Evolutionary conservation across 495 filamentous ascomycete species (phyloP).

Genomic region (Beverwykella pulmonaria): DNA sequence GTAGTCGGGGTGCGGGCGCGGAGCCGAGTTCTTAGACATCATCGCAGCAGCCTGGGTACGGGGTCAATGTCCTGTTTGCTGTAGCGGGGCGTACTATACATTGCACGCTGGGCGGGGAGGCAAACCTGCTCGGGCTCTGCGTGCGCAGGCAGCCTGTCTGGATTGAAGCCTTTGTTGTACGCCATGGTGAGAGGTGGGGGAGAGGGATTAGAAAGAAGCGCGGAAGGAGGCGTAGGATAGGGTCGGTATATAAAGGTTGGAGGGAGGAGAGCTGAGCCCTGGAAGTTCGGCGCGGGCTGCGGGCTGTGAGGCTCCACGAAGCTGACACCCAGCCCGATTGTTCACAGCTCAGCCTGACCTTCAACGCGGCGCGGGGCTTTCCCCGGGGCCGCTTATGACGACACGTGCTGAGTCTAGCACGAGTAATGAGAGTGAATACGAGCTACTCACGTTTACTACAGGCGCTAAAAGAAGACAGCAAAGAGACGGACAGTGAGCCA

Average conservation of each 20-base stretch:
- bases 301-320: constrained; percentile 2
- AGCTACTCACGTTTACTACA: too few species aligned
- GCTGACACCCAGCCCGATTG: constrained; percentile 2
- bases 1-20: constrained; percentile 42
- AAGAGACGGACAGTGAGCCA: too few species aligned
- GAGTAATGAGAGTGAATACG: too few species aligned
- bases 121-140: constrained; percentile 89
- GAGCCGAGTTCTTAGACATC: constrained; percentile 20
- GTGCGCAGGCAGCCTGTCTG: constrained; percentile 96
- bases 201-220: background rate
- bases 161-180: constrained; percentile 90
- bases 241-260: background rate
- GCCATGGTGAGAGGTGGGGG: constrained; percentile 64
- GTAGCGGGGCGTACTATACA: background rate
- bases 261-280: background rate
- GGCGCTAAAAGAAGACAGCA: too few species aligned
- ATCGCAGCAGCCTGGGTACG: constrained; percentile 32
- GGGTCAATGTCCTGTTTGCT: constrained; percentile 16
- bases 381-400: too few species aligned
- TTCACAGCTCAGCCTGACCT: background rate
- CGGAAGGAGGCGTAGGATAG: background rate
- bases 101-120: background rate
- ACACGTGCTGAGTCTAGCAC: too few species aligned
- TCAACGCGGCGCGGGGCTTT: background rate
- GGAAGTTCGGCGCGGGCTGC: background rate